These are phyloP conservation scores for Eucalyptus polyanthemos DNA, from an alignment of 345 rosid genomes.

Conservation along the genomic window DNA sequence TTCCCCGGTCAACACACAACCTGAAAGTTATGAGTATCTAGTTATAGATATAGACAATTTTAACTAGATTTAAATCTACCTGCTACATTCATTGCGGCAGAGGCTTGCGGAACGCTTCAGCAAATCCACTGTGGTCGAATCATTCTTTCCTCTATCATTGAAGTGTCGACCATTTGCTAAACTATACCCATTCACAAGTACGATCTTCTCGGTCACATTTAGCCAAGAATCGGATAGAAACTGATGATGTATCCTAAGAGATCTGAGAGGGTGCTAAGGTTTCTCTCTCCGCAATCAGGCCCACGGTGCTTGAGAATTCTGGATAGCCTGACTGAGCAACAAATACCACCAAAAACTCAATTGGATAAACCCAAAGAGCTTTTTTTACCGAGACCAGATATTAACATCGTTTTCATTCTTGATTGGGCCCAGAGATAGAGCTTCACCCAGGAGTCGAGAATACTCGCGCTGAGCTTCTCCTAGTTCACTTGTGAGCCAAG, in stretches of 20 bases:
- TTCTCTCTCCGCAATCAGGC: neutral
- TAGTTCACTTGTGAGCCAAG: constrained; percentile 34
- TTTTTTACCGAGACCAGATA: neutral
- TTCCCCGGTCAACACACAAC: neutral
- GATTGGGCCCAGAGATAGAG: constrained; percentile 16
- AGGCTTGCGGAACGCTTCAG: neutral
- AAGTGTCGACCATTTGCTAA: neutral
- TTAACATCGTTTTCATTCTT: constrained; percentile 13
- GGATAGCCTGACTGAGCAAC: neutral
- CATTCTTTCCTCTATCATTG: neutral
- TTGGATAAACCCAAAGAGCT: neutral
- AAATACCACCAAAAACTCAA: neutral
- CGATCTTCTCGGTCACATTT: neutral
- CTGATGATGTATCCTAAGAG: neutral
- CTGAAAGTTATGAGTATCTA: neutral
- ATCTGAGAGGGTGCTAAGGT: neutral
- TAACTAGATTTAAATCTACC: neutral
- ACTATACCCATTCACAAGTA: neutral
- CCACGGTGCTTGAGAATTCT: neutral
- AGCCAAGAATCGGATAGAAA: neutral
- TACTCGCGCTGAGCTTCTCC: constrained; percentile 22
- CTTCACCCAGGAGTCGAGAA: constrained; percentile 22
- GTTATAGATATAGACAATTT: neutral
- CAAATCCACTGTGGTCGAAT: neutral
- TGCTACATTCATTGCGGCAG: neutral